Evolutionary conservation across 2,329 filamentous ascomycete genomes (phyloP).

Genomic region (Talaromyces sp.): DNA sequence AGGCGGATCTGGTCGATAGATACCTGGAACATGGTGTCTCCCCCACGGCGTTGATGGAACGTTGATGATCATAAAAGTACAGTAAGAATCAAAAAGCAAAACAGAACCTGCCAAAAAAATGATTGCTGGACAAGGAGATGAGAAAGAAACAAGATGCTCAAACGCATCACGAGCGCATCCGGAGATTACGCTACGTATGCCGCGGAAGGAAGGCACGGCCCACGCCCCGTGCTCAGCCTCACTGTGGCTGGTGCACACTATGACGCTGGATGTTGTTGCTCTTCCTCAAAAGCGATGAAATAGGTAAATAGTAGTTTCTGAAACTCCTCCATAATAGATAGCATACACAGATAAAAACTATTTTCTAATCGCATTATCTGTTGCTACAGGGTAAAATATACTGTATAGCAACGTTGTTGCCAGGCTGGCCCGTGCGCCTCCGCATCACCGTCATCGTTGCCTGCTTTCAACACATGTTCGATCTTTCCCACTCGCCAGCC

Average conservation of each 20-base stretch:
- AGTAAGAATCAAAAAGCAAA: not conserved
- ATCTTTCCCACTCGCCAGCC: not conserved
- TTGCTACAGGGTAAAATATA: not conserved
- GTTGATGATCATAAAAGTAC: conserved; percentile 10
- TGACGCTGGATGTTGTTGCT: not conserved
- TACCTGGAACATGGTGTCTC: conserved; percentile 28
- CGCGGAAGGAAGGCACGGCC: not conserved
- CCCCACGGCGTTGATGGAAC: conserved; percentile 12
- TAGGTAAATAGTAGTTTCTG: too few species aligned
- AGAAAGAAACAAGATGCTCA: not conserved
- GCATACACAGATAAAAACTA: too few species aligned
- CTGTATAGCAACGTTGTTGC: not conserved
- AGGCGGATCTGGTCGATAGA: not conserved
- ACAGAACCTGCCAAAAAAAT: not conserved
- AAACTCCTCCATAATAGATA: too few species aligned
- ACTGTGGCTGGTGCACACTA: not conserved
- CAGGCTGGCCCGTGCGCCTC: not conserved
- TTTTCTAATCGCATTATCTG: not conserved
- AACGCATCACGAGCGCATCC: conserved; percentile 1
- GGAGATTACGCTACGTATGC: not conserved
- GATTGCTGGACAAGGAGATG: not conserved
- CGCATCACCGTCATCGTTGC: not conserved
- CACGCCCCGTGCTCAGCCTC: conserved; percentile 2
- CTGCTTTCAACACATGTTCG: not conserved
- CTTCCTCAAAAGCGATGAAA: too few species aligned